Evolutionary conservation across 108 stramenopile genomes (phyloP), one percentile per base, ranked within the genome.

Genomic region (Chaetoceros tenuissimus): DNA sequence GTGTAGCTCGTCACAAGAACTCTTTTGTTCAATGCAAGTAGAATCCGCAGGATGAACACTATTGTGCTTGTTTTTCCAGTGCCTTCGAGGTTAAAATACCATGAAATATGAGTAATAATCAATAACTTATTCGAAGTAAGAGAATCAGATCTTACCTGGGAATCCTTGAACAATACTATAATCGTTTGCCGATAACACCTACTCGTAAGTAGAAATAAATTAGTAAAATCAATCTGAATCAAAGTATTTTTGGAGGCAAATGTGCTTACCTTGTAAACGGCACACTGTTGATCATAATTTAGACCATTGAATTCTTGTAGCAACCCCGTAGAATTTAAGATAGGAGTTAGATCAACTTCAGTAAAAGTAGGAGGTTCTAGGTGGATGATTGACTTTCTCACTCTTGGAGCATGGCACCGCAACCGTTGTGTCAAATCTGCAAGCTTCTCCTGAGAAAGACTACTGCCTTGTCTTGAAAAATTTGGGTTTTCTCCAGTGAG

Each of bases 1-100:
- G 98, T 97, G 65, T 97, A 97, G 46, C 85, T 77, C 8, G 96
- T 91, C 27, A 99, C 62, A n/a, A 98, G 68, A 26, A 99, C 96
- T 24, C 92, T 66, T 31, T 87, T 77, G 3, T 94, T 92, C n/a
- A 67, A 72, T 10, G 89, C 89, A 19, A 85, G 88, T 27, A 99
- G 73, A 44, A 92, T 70, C 2, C 90, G 68, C 23, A 85, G 82
- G 25, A 97, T 55, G 52, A 96, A 97, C 31, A 80, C 69, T 22
- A 96, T 75, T 16, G 81, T 90, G 27, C 78, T 77, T 0, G 92
- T 83, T 67, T 96, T 96, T 18, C 95, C 95, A 10, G 91, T 94
- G 25, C 95, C 75, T 7, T 67, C 13, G 34, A n/a, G n/a, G n/a
- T n/a, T n/a, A n/a, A n/a, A n/a, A n/a, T n/a, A n/a, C n/a, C n/a